These are phyloP conservation scores for Arthrinium puccinioides DNA, from an alignment of 2,329 filamentous ascomycete genomes.

Conservation along the genomic window DNA sequence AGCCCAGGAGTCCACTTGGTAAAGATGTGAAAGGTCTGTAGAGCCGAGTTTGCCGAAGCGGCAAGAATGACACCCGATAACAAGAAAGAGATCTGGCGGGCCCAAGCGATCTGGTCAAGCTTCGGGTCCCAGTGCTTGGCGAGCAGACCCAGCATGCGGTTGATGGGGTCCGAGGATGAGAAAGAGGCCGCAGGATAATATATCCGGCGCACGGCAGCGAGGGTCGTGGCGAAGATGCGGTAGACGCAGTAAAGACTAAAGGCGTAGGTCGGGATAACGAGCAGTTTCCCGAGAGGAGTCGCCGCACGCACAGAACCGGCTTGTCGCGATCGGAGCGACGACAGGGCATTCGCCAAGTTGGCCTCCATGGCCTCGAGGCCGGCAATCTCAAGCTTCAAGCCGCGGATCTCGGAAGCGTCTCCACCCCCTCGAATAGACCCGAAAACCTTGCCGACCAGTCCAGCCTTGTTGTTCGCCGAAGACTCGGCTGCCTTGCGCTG, in stretches of 20 bases:
- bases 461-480: conserved; percentile 35
- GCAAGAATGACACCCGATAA: conserved; percentile 77
- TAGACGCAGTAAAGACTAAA: conserved; percentile 83
- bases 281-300: conserved; percentile 57
- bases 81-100: conserved; percentile 76
- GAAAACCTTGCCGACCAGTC: conserved; percentile 68
- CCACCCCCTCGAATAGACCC: conserved; percentile 61
- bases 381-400: conserved; percentile 66
- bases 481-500: conserved; percentile 50
- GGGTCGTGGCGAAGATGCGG: conserved; percentile 64
- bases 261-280: conserved; percentile 54
- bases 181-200: conserved; percentile 44
- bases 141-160: conserved; percentile 70
- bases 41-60: conserved; percentile 71
- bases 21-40: conserved; percentile 82
- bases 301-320: conserved; percentile 59
- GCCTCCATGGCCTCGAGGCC: conserved; percentile 76
- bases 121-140: conserved; percentile 79
- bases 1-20: conserved; percentile 65
- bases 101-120: conserved; percentile 76
- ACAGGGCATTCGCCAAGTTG: conserved; percentile 59
- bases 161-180: conserved; percentile 72
- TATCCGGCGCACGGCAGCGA: conserved; percentile 59
- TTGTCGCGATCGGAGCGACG: conserved; percentile 54
- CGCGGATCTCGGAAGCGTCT: conserved; percentile 51